Base-by-base conservation (phyloP, 352 stramenopile genomes). In the Pythium phragmitis region DNA sequence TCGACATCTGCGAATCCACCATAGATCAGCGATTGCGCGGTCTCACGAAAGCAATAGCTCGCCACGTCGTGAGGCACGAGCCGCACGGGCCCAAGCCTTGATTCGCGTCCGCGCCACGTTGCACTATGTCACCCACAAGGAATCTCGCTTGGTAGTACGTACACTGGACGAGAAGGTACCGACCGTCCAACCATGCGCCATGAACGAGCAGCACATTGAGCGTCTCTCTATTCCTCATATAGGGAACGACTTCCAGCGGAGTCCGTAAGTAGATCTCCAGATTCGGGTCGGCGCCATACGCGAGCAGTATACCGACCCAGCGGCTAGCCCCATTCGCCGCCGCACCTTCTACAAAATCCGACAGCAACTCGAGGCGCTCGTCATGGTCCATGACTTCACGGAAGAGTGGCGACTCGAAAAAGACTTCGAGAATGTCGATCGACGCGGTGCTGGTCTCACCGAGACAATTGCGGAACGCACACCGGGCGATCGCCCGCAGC, bases 261-360 rank as follows among this genome's bases (percentile, higher is more conserved):
- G 23, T 39, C 7, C 57, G 43, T 11, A 54, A n/a, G 3, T 42
- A 16, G 28, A 49, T 11, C 2, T 23, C 2, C 17, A 30, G 14
- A 28, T 67, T 63, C 2, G 65, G 45, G n/a, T 67, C 58, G 16
- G 58, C 65, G n/a, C 65, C 65, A 30, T 63, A 53, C 36, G 39
- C 65, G 16, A 71, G 65, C n/a, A 70, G 45, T 23, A 54, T 30
- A 16, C 19, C 19, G 2, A 63, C 56, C 36, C 49, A 62, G 21
- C 42, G 16, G 17, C 50, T 26, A 23, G 49, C 36, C 23, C 39
- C 39, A 16, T 6, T 13, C 14, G 23, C 39, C 5, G 26, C 53
- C 21, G 37, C 53, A 6, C 34, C 16, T 6, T 53, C 19, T 7
- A 64, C 21, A n/a, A 48, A 48, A 6, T 28, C 36, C 0, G 42